Base-by-base conservation (phyloP, 345 rosid genomes). In the Eucalyptus erythrocorys region DNA sequence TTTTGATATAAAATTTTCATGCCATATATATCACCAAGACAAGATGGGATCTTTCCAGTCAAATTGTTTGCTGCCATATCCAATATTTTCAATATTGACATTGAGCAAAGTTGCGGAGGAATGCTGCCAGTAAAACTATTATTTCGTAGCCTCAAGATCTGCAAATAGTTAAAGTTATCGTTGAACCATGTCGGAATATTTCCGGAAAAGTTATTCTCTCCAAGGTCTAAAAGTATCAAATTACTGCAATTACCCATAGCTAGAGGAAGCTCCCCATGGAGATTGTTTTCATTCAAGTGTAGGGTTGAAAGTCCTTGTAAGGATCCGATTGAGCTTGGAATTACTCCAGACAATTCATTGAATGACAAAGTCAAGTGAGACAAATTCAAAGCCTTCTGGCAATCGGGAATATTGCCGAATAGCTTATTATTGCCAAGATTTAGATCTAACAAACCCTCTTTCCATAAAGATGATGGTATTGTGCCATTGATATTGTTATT, bases 111-210 rank as follows among this genome's bases (percentile, higher is more conserved):
- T 1, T 68, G 57, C 3, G 1, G 13, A 26, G 90, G 86, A 6
- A 86, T 86, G 19, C 5, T 66, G 2, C 88, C 88, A 3, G 3
- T 64, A n/a, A 89, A 85, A 32, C 53, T 50, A 45, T 89, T 89
- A 30, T 66, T 8, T 19, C 71, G 84, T n/a, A 89, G 30, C 47
- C 90, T 89, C 13, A 89, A 53, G 49, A 89, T 89, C 32, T 17
- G 66, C 59, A 86, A 27, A 4, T 3, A 7, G 5, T 1, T 0
- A 21, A 68, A 22, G 48, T 14, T 42, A 0, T 7, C 0, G 26
- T 86, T 21, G 13, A 80, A 26, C 90, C 90, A 86, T 45, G 32
- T 71, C 7, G 88, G 88, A 61, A 86, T 89, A 42, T 30, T 47
- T 47, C 90, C 86, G 3, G n/a, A 61, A 51, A 89, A 48, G 40